These are phyloP conservation scores for Apiospora malaysiana DNA, from an alignment of 2,329 filamentous ascomycete genomes.

Conservation along the genomic window DNA sequence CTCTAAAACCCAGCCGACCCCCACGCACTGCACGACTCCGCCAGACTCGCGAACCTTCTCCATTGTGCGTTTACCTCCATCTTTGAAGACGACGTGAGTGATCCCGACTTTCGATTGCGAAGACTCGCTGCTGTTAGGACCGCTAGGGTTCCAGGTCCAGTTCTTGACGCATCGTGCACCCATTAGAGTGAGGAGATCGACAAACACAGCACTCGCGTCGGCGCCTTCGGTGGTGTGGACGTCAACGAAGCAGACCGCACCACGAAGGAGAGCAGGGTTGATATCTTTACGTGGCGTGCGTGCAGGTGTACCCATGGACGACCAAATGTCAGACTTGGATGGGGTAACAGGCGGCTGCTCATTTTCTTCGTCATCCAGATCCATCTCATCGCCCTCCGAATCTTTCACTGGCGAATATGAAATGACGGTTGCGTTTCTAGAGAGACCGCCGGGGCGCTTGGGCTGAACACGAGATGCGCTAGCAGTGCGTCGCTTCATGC, in stretches of 20 bases:
- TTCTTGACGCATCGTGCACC: constrained; percentile 79
- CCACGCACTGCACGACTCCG: constrained; percentile 83
- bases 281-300: constrained; percentile 62
- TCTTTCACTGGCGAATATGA: constrained; percentile 60
- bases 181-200: constrained; percentile 79
- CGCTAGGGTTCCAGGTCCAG: constrained; percentile 73
- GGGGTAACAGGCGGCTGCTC: constrained; percentile 48
- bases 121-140: constrained; percentile 40
- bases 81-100: constrained; percentile 90
- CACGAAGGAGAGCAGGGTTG: constrained; percentile 63
- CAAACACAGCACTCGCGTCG: constrained; percentile 81
- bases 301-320: constrained; percentile 59
- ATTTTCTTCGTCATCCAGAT: constrained; percentile 30
- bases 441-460: constrained; percentile 49
- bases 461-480: constrained; percentile 55
- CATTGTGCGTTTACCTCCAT: constrained; percentile 79
- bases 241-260: constrained; percentile 82
- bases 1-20: constrained; percentile 88
- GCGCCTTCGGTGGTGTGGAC: constrained; percentile 82
- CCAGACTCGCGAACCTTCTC: constrained; percentile 77
- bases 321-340: constrained; percentile 59
- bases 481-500: constrained; percentile 55
- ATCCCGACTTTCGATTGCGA: constrained; percentile 68
- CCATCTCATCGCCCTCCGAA: constrained; percentile 30
- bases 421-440: constrained; percentile 57